Conservation (phyloP, 495 filamentous ascomycete genomes). For the Tuber microsphaerosporum region DNA sequence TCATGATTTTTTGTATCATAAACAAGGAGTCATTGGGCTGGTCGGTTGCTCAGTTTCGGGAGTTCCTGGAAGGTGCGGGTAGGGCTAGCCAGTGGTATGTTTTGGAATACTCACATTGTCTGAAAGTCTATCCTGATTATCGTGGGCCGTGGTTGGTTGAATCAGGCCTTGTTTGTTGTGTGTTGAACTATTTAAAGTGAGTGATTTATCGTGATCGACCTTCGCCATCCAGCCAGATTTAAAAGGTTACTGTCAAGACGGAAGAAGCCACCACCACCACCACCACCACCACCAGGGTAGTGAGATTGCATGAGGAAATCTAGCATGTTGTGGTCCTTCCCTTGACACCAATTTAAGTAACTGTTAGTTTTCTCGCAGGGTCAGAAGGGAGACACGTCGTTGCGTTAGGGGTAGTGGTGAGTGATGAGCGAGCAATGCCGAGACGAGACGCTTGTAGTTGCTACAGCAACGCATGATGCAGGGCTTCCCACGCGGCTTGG, state of each 20-base stretch:
- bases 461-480: constrained; percentile 29
- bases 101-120: no score
- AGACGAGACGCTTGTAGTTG: constrained; percentile 15
- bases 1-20: neutral
- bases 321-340: neutral
- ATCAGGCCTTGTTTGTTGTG: neutral
- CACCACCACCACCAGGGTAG: no score
- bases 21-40: neutral
- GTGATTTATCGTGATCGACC: neutral
- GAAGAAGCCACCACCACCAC: neutral
- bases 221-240: neutral
- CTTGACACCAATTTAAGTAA: neutral
- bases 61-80: neutral
- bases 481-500: constrained; percentile 29
- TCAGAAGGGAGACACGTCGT: constrained; percentile 15
- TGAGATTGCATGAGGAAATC: neutral
- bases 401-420: neutral
- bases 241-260: neutral
- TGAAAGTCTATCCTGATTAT: neutral
- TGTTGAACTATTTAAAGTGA: neutral
- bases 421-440: constrained; percentile 14
- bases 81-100: neutral
- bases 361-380: neutral
- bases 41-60: neutral
- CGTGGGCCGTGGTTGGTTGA: neutral